A percentile compares a stretch with the other conserved stretches of the same genome.
Evolutionary conservation across 116 monocot genomes (phyloP).

Genomic region (Cymodocea nodosa): DNA sequence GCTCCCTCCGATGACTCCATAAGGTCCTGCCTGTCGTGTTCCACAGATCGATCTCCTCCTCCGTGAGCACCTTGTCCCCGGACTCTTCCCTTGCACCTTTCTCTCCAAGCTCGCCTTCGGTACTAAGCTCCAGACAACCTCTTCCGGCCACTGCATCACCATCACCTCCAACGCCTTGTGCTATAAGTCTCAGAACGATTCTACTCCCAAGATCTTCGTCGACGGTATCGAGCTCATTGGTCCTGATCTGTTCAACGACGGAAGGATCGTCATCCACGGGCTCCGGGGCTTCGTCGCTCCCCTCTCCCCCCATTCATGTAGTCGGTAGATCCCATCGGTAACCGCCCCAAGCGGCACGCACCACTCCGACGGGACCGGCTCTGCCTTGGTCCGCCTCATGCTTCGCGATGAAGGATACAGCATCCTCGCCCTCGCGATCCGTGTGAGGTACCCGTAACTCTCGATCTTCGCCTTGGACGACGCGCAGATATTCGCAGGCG

Average conservation of each 20-base stretch:
- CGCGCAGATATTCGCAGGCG: conserved; percentile 45
- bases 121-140: conserved; percentile 38
- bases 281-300: conserved; percentile 44
- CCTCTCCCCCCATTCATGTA: conserved; percentile 45
- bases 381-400: conserved; percentile 30
- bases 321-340: background rate
- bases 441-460: conserved; percentile 47
- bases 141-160: conserved; percentile 45
- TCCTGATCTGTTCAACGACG: conserved; percentile 63
- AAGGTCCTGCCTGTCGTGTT: conserved; percentile 39
- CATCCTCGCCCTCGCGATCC: conserved; percentile 54
- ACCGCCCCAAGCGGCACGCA: background rate
- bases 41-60: conserved; percentile 30
- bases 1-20: conserved; percentile 61
- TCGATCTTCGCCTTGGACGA: conserved; percentile 57
- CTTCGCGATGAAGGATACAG: conserved; percentile 47
- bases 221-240: conserved; percentile 51
- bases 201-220: conserved; percentile 33
- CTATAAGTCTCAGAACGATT: background rate
- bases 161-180: conserved; percentile 19
- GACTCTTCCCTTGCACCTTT: conserved; percentile 34
- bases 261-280: conserved; percentile 55
- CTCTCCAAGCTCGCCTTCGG: conserved; percentile 40
- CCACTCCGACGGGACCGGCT: background rate
- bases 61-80: conserved; percentile 47